Percentiles rank a stretch among this genome's conserved stretches.
Conservation (phyloP, 495 filamentous ascomycete species). For the Pyrenopolyporus hunteri region DNA sequence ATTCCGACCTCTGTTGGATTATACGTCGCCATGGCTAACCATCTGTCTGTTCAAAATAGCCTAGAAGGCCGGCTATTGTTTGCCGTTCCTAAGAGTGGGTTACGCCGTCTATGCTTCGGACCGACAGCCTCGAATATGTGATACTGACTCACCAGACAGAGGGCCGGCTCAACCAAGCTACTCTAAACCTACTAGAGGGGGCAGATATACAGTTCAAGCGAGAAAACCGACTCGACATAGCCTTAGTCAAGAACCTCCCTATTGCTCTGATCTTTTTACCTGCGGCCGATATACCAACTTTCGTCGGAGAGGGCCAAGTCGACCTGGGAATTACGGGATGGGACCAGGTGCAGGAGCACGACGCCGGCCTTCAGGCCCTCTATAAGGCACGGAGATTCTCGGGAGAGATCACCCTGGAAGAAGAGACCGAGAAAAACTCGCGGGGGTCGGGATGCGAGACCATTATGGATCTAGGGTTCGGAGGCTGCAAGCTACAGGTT, state of each 20-base stretch:
- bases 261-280: slow-evolving; percentile 97
- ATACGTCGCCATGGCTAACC: slow-evolving; percentile 41
- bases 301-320: slow-evolving; percentile 92
- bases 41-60: slow-evolving; percentile 55
- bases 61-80: slow-evolving; percentile 93
- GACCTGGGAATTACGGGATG: slow-evolving; percentile 93
- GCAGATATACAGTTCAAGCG: slow-evolving; percentile 95
- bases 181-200: slow-evolving; percentile 87
- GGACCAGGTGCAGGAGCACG: slow-evolving; percentile 93
- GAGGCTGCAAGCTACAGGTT: slow-evolving; percentile 88
- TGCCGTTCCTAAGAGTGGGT: slow-evolving; percentile 94
- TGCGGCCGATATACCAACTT: slow-evolving; percentile 94
- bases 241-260: slow-evolving; percentile 91
- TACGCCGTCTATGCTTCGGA: slow-evolving; percentile 6
- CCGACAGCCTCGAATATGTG: neutral
- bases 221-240: slow-evolving; percentile 93
- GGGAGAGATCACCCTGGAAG: slow-evolving; percentile 50
- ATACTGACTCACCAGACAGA: slow-evolving; percentile 60
- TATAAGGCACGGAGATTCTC: slow-evolving; percentile 60
- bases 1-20: slow-evolving; percentile 1
- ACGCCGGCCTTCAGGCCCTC: slow-evolving; percentile 67
- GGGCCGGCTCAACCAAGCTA: slow-evolving; percentile 85
- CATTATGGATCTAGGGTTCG: slow-evolving; percentile 88
- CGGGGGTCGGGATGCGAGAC: slow-evolving; percentile 69
- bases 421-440: slow-evolving; percentile 42